Base-by-base conservation (phyloP, 352 stramenopile genomes). In the Elongisporangium prolatum region DNA sequence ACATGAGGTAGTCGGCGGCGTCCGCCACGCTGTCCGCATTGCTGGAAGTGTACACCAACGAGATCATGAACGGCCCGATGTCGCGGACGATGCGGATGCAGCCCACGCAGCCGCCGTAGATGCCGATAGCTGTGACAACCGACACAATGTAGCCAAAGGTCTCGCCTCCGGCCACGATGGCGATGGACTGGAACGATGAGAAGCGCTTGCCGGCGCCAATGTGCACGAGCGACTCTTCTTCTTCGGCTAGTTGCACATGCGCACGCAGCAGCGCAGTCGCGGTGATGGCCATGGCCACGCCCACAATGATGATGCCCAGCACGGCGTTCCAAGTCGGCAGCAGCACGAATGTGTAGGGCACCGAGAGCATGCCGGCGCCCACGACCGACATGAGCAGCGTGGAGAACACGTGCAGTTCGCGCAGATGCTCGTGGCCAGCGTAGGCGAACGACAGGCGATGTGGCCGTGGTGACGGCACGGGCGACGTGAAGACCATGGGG, bases 311-410 rank as follows among this genome's bases (percentile, higher is more conserved):
- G 52, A 90, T 61, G 20, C 67, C 67, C 16, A 65, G 34, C n/a
- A 87, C 34, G 7, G 80, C 78, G 6, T 64, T 48, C 64, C 69
- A 77, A 16, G 69, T 68, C 0, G 80, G 68, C 28, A 82, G 63
- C 16, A 85, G 57, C 21, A 86, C 50, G 55, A 92, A 92, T 37
- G 79, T 87, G 67, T 86, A 92, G 16, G 83, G 80, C 51, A 92
- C 65, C 0, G 74, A 79, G 14, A 92, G 67, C 77, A 90, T 80
- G 18, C 83, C 83, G 16, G 77, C 80, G 44, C 83, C 83, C 21
- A 90, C 77, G 20, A 85, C 84, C 48, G 80, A 89, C 75, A 90
- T 87, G 63, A 88, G 80, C 60, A 92, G 72, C 55, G 76, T 88
- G 21, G 88, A 66, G 62, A 90, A 87, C n/a, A 91, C 80, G 65